Percentiles rank a stretch among this genome's conserved stretches.
phyloP scores from a whole-genome alignment of 805 yeast species.

The Candida sphagnicola region DNA sequence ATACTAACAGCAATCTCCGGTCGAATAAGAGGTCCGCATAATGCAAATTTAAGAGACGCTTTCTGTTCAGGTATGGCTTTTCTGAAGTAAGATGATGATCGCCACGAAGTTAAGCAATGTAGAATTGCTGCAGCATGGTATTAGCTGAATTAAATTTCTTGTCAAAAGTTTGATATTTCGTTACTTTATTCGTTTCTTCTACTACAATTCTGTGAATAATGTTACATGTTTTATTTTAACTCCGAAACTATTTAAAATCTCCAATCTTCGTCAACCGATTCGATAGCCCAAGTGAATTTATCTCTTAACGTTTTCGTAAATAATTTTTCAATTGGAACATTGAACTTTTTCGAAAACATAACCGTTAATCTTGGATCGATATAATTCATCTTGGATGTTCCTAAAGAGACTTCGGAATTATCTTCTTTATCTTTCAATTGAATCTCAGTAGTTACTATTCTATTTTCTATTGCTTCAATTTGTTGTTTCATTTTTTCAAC shows the following conservation, averaged over 20 bases:
- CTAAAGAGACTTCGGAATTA: conserved; percentile 87
- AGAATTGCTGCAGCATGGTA: too few relatives aligned
- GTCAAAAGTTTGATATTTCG: too few relatives aligned
- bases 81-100: too few relatives aligned
- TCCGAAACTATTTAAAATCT: conserved; percentile 54
- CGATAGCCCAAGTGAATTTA: conserved; percentile 94
- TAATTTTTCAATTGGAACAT: conserved; percentile 88
- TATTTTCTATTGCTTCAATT: conserved; percentile 64
- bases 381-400: conserved; percentile 91
- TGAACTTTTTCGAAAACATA: conserved; percentile 77
- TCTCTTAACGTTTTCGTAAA: conserved; percentile 89
- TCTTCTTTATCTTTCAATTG: conserved; percentile 91
- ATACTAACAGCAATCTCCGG: too few relatives aligned
- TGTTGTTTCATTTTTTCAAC: conserved; percentile 72
- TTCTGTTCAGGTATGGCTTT: too few relatives aligned
- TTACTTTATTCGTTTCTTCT: too few relatives aligned
- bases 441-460: conserved; percentile 64
- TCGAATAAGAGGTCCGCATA: too few relatives aligned
- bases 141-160: too few relatives aligned
- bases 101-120: too few relatives aligned
- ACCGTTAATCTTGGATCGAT: conserved; percentile 93
- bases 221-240: too few relatives aligned
- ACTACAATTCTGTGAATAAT: too few relatives aligned
- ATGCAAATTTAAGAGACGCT: too few relatives aligned
- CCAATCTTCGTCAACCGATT: conserved; percentile 87